Evolutionary conservation across 129 eudicot genomes (phyloP).

Genomic region (Logfia minima): DNA sequence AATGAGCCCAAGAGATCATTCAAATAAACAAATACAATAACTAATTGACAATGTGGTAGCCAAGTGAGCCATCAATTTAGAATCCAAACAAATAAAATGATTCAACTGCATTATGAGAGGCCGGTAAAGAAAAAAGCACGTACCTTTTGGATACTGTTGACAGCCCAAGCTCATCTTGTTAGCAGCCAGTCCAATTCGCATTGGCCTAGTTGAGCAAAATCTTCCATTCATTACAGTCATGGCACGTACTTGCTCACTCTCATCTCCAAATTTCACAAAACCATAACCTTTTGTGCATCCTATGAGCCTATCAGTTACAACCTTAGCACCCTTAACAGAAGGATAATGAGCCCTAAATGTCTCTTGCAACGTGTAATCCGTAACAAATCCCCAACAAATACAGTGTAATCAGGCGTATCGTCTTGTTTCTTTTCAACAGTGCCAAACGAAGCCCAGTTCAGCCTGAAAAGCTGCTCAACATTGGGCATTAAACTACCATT

Average conservation of each 20-base stretch:
- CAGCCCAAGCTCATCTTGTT: slow-evolving; percentile 56
- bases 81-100: neutral
- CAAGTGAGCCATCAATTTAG: neutral
- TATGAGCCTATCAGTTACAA: slow-evolving; percentile 80
- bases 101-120: neutral
- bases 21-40: neutral
- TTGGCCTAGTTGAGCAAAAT: slow-evolving; percentile 76
- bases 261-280: slow-evolving; percentile 91
- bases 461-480: slow-evolving; percentile 69
- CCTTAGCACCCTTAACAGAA: slow-evolving; percentile 85
- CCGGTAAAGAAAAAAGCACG: neutral
- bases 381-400: slow-evolving; percentile 95
- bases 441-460: slow-evolving; percentile 96
- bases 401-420: slow-evolving; percentile 63
- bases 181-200: slow-evolving; percentile 94
- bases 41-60: neutral
- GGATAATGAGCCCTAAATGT: slow-evolving; percentile 79
- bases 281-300: slow-evolving; percentile 96
- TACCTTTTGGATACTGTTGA: slow-evolving; percentile 52
- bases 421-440: slow-evolving; percentile 67
- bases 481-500: slow-evolving; percentile 72
- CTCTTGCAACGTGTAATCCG: slow-evolving; percentile 81
- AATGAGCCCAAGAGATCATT: neutral
- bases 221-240: slow-evolving; percentile 96
- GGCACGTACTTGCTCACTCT: slow-evolving; percentile 75